phyloP scores from a whole-genome alignment of 805 yeast genomes.

The Wilhelminamyces savonicus region DNA sequence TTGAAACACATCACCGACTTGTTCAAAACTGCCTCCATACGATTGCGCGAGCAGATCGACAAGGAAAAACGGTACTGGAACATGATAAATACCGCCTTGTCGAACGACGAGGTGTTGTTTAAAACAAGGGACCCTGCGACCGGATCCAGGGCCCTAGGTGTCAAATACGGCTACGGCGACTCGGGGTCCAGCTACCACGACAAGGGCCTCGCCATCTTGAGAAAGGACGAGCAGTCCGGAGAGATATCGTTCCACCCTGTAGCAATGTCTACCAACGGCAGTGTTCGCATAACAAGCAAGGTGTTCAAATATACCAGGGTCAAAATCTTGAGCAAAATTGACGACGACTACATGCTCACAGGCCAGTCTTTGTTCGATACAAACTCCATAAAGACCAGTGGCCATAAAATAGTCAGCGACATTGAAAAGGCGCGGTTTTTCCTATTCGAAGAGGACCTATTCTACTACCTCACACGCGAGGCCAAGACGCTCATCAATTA shows the following conservation, averaged over 20 bases:
- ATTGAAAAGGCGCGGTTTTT: conserved; percentile 65
- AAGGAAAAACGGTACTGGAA: conserved; percentile 70
- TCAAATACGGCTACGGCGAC: conserved; percentile 87
- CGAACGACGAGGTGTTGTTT: conserved; percentile 55
- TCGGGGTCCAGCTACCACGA: conserved; percentile 77
- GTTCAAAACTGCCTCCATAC: conserved; percentile 44
- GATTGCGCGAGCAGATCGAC: conserved; percentile 47
- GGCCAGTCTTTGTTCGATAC: conserved; percentile 46
- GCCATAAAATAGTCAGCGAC: conserved; percentile 34
- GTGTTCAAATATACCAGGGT: conserved; percentile 50
- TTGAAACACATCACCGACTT: conserved; percentile 48
- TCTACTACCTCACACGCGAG: conserved; percentile 71
- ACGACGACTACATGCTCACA: conserved; percentile 46
- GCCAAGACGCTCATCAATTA: conserved; percentile 63
- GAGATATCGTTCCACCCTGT: conserved; percentile 29
- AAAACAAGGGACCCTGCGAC: conserved; percentile 51
- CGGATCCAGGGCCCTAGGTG: conserved; percentile 55
- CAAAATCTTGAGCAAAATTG: conserved; percentile 49
- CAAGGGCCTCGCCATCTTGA: conserved; percentile 68
- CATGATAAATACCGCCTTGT: conserved; percentile 36
- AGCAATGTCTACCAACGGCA: conserved; percentile 7
- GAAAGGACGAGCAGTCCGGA: conserved; percentile 36
- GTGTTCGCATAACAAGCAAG: conserved; percentile 29
- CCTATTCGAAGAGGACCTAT: conserved; percentile 85
- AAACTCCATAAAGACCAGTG: conserved; percentile 7